These are phyloP conservation scores for Xylariales sp. DNA, from an alignment of 2,329 filamentous ascomycete species.

Conservation along the genomic window DNA sequence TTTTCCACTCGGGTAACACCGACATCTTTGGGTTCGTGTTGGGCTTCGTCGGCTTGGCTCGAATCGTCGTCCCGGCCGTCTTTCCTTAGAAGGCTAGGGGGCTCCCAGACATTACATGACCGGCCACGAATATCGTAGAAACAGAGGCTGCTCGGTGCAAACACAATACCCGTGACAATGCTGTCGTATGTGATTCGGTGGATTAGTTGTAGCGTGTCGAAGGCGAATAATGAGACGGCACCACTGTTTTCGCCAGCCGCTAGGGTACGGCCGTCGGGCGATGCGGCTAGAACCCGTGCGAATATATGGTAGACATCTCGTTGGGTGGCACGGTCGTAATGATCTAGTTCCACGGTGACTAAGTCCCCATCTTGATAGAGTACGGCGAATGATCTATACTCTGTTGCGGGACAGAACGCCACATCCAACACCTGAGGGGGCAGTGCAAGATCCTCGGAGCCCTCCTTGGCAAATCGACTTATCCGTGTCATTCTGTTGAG, in stretches of 20 bases:
- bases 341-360: too few species aligned
- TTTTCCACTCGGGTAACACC: background rate
- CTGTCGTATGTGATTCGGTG: background rate
- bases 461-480: too few species aligned
- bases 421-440: too few species aligned
- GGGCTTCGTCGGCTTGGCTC: background rate
- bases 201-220: background rate
- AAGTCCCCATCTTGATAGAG: too few species aligned
- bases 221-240: background rate
- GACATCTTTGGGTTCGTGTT: background rate
- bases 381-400: too few species aligned
- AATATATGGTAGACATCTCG: conserved; percentile 17
- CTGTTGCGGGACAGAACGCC: too few species aligned
- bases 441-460: too few species aligned
- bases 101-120: background rate
- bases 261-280: conserved; percentile 8
- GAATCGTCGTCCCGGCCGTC: background rate
- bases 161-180: background rate
- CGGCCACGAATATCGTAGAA: background rate
- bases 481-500: too few species aligned
- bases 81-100: conserved; percentile 2
- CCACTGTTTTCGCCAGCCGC: conserved; percentile 21
- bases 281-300: conserved; percentile 12
- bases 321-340: background rate
- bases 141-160: background rate